Base-by-base conservation (phyloP, 169 alveolate genomes). In the Plasmodium billcollinsi region DNA sequence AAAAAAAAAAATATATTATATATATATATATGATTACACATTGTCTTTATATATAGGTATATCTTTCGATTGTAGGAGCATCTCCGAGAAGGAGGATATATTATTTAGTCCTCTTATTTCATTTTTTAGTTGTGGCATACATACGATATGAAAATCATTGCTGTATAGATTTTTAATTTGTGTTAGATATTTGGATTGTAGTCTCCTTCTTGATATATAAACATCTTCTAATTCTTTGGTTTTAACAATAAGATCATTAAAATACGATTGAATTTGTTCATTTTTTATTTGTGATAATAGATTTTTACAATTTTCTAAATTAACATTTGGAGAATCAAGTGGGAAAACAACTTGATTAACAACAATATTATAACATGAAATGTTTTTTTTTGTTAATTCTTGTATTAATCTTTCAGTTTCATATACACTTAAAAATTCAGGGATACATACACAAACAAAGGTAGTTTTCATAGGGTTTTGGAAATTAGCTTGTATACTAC, bases 391-490 rank as follows among this genome's bases (percentile, higher is more conserved):
- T 12, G 99, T 98, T 33, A 99, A 94, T 56, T 98, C 99, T 62
- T 97, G 99, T 15, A 98, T 98, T 65, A 99, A 92, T 80, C 99
- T 91, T 89, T 99, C 99, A 29, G 99, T 99, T 93, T 99, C 99
- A 93, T 98, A 99, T 20, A 99, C 97, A 71, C 99, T 96, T 73
- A 99, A 94, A 91, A 99, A 99, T 94, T 99, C 99, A 0, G 99
- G 99, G 45, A 99, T 98, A 70, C 99, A 98, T 49, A 99, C 99
- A 62, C 99, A 99, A 18, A 99, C 98, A 94, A 99, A 99, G 5
- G 99, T 98, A 11, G 99, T 98, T 75, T 72, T 74, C 76, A 88
- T 91, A 0, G 95, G 95, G 75, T 96, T 97, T 88, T 96, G 93
- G 88, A 97, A 95, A 80, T 95, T 93, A 49, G 93, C 91, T 26